phyloP scores from a whole-genome alignment of 805 yeast species.

The Metschnikowia lochheadii region DNA sequence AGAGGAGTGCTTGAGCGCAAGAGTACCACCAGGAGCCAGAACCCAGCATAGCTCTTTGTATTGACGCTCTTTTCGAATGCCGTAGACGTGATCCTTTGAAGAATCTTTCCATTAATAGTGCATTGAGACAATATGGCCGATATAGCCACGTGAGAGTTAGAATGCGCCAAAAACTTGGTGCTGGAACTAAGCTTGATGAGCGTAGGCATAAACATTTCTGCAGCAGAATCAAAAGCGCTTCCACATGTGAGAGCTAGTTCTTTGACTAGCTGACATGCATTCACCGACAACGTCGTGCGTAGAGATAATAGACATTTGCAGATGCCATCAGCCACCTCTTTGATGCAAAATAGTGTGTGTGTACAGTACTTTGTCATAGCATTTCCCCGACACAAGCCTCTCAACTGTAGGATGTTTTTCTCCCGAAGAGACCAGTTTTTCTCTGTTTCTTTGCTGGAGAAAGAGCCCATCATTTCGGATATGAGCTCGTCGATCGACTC shows the following conservation, averaged over 20 bases:
- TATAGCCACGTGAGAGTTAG: slow-evolving; percentile 51
- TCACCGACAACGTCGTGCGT: slow-evolving; percentile 75
- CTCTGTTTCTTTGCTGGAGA: slow-evolving; percentile 80
- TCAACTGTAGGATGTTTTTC: slow-evolving; percentile 48
- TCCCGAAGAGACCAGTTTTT: slow-evolving; percentile 81
- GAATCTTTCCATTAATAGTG: slow-evolving; percentile 48
- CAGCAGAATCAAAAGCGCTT: slow-evolving; percentile 39
- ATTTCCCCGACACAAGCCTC: slow-evolving; percentile 62
- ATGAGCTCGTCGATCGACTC: slow-evolving; percentile 19
- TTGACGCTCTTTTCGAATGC: slow-evolving; percentile 66
- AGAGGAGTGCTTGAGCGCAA: slow-evolving; percentile 42
- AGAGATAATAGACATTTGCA: slow-evolving; percentile 65
- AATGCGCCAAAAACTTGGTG: slow-evolving; percentile 61
- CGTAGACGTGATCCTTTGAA: slow-evolving; percentile 47
- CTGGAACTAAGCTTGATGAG: slow-evolving; percentile 53
- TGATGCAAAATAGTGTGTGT: slow-evolving; percentile 30
- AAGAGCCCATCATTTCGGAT: slow-evolving; percentile 28
- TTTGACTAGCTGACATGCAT: slow-evolving; percentile 73
- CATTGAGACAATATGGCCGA: slow-evolving; percentile 54
- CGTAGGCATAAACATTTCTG: slow-evolving; percentile 47
- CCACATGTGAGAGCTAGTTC: slow-evolving; percentile 52
- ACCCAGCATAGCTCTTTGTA: slow-evolving; percentile 65
- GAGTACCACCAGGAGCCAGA: slow-evolving; percentile 64
- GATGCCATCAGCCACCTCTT: slow-evolving; percentile 48
- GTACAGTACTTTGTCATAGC: slow-evolving; percentile 36